Base-by-base conservation (phyloP, 139 green algal genomes). In the Trebouxia sp. region DNA sequence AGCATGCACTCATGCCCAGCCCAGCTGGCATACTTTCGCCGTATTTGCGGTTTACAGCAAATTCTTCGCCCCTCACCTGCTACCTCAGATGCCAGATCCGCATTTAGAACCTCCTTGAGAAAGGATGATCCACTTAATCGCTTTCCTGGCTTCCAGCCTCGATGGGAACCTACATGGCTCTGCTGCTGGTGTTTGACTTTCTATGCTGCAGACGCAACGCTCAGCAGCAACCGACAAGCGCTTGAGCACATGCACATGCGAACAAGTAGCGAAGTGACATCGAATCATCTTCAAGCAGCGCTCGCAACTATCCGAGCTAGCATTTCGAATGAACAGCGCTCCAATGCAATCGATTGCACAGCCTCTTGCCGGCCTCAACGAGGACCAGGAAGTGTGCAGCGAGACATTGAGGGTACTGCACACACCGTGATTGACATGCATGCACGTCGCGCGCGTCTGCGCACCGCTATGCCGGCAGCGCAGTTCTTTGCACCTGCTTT, bases 301-400 rank as follows among this genome's bases (percentile, higher is more conserved):
- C 17, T 30, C 12, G 6, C 51, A 35, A n/a, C n/a, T n/a, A n/a
- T n/a, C n/a, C n/a, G n/a, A n/a, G n/a, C n/a, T n/a, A n/a, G n/a
- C n/a, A n/a, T n/a, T n/a, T n/a, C n/a, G n/a, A n/a, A n/a, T n/a
- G n/a, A 39, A 66, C 55, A 28, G 37, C 55, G 8, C 55, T 12
- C 37, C 55, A 14, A 43, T 72, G 35, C 32, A 30, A 28, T 35
- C 62, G 9, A 72, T 45, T 32, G 62, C 62, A 72, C 62, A 72
- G 15, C 62, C 47, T 26, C 15, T 72, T 32, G 32, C 62, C 2
- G 28, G 35, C 62, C 42, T 42, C n/a, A 72, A 72, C 35, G 75
- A 80, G 43, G 75, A 80, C 50, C 47, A 80, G 30, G 75, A 66
- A 58, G 75, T 80, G 10, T 80, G 75, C 48, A 80, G 75, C 45